Conservation (phyloP, 106 monocot genomes). For the Hemerocallis citrina region DNA sequence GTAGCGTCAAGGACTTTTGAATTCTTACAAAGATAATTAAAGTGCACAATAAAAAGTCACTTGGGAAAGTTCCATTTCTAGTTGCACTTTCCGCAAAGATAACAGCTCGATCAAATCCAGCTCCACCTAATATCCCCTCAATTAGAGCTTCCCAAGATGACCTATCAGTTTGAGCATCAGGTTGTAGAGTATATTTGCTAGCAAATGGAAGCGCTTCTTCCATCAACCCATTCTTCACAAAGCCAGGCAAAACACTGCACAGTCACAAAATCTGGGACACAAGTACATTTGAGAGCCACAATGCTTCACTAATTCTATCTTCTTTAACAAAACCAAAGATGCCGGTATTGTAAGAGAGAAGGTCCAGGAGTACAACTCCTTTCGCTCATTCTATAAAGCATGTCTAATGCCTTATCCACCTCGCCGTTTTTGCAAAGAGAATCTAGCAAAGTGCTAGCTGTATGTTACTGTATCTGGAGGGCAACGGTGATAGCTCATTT, state of each 20-base stretch:
- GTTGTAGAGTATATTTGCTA: slow-evolving; percentile 21
- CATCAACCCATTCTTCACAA: slow-evolving; percentile 49
- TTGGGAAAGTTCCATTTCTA: slow-evolving; percentile 24
- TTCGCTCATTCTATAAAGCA: slow-evolving; percentile 66
- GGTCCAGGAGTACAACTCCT: slow-evolving; percentile 57
- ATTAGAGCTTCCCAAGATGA: slow-evolving; percentile 57
- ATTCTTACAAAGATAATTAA: slow-evolving; percentile 58
- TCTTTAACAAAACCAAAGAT: slow-evolving; percentile 72
- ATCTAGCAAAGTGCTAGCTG: slow-evolving; percentile 77
- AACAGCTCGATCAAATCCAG: slow-evolving; percentile 41
- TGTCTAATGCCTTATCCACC: slow-evolving; percentile 41
- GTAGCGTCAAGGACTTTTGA: slow-evolving; percentile 51
- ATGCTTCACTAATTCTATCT: slow-evolving; percentile 48
- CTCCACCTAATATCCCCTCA: slow-evolving; percentile 59
- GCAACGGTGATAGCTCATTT: slow-evolving; percentile 42
- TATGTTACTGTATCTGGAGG: slow-evolving; percentile 73
- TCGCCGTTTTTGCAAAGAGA: slow-evolving; percentile 74
- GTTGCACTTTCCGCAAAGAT: slow-evolving; percentile 43
- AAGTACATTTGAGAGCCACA: slow-evolving; percentile 88
- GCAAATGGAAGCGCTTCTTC: slow-evolving; percentile 47
- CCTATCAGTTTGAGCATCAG: slow-evolving; percentile 33
- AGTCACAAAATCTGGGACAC: slow-evolving; percentile 69
- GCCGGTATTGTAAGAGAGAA: slow-evolving; percentile 78
- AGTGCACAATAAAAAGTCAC: slow-evolving; percentile 64
- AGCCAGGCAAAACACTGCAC: slow-evolving; percentile 65